Evolutionary conservation across 2,329 filamentous ascomycete species (phyloP).

Genomic region (Aspergillus versicolor): DNA sequence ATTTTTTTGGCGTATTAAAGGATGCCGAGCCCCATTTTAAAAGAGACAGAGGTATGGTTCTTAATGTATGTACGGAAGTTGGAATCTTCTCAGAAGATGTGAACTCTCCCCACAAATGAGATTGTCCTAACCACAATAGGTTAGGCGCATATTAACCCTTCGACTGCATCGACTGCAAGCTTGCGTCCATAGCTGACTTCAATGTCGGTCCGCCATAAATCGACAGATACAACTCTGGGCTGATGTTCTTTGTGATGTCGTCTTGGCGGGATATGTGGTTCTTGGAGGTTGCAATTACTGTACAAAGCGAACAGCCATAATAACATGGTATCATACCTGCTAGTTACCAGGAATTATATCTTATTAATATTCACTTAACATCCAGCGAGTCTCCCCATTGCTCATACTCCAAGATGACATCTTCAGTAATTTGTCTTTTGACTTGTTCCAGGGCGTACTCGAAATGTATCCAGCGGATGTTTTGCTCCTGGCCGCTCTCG

Average conservation of each 20-base stretch:
- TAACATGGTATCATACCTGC: no score
- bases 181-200: no score
- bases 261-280: no score
- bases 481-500: constrained; percentile 37
- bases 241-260: no score
- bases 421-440: constrained; percentile 59
- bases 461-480: constrained; percentile 45
- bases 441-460: constrained; percentile 45
- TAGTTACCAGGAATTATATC: no score
- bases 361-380: not conserved
- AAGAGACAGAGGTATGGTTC: not conserved
- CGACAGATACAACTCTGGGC: no score
- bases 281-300: no score
- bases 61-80: not conserved
- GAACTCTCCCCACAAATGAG: no score
- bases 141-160: not conserved
- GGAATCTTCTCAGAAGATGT: no score
- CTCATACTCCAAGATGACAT: constrained; percentile 60
- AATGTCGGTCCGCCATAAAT: no score
- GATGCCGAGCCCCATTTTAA: not conserved
- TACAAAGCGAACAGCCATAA: no score
- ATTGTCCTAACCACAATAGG: not conserved
- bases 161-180: no score
- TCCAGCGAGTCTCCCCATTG: constrained; percentile 46
- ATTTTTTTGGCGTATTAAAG: not conserved